Evolutionary conservation across 2,329 filamentous ascomycete genomes (phyloP), one percentile per base, ranked within the genome.

Genomic region (Stromatinia cepivora): DNA sequence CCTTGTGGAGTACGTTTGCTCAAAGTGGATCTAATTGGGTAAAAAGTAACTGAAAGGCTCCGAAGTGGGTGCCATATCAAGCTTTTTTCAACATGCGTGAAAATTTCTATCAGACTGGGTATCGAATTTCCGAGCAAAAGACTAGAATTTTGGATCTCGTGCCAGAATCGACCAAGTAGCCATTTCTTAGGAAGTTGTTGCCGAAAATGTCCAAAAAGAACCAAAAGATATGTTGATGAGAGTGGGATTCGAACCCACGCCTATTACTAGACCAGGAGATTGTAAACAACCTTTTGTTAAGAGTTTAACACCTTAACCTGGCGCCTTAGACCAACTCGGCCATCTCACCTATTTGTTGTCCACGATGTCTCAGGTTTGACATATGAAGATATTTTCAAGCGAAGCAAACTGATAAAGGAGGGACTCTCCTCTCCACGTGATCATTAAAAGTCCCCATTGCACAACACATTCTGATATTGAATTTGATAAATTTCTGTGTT

Each of bases 361-460:
- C 0, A 0, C 0, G 1, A 0, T 0, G 0, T 1, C 0, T 1
- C 15, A 25, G 5, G 7, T 39, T 28, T 8, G 4, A 3, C 13
- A 52, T 52, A 53, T 52, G 0, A 39, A 28, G 15, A 20, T 9
- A 20, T 15, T 15, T 3, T 7, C 15, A 13, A 63, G 15, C 22
- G 31, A n/a, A 9, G 22, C 46, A 63, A 8, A 25, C 5, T 7
- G 22, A 2, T 25, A 36, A 31, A 63, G 31, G 34, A 52, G 36
- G 15, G 9, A 52, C 46, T 28, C 39, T 39, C 61, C 39, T 50
- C 31, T 39, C 46, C 31, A 61, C 25, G 25, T n/a, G 22, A 52
- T 28, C 11, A 4, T 52, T 36, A 39, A 39, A 50, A 52, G 22
- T 52, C 9, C 31, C 46, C 31, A 34, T 34, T 13, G n/a, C 9